These are phyloP conservation scores for Fusarium albidum DNA, from an alignment of 2,329 filamentous ascomycete genomes.

Conservation along the genomic window DNA sequence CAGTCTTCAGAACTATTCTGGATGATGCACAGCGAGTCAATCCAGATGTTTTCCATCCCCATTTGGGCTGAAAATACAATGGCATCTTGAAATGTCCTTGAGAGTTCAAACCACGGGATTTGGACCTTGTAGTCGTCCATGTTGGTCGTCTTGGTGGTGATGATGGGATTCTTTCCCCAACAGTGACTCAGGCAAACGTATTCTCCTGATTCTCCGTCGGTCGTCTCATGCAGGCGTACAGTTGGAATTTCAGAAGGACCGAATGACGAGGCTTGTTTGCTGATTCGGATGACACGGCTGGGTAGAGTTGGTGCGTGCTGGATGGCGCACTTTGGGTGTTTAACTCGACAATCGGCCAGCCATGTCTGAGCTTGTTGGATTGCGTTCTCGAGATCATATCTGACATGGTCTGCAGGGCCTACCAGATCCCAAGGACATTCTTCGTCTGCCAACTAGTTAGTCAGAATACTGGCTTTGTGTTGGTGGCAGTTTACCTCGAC, in stretches of 20 bases:
- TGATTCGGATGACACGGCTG: not conserved
- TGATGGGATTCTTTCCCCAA: conserved; percentile 10
- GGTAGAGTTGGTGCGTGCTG: not conserved
- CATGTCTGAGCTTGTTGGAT: not conserved
- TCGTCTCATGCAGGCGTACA: conserved; percentile 1
- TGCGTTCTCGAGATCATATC: not conserved
- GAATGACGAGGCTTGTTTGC: not conserved
- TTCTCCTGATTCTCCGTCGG: not conserved
- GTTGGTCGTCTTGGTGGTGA: conserved; percentile 1
- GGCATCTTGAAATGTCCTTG: conserved; percentile 8
- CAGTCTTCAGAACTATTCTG: conserved; percentile 10
- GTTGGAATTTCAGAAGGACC: not conserved
- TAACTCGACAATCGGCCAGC: not conserved
- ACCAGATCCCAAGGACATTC: conserved; percentile 4
- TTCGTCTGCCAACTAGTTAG: not conserved
- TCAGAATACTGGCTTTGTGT: not conserved
- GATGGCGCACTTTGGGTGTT: not conserved
- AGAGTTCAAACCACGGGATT: conserved; percentile 1
- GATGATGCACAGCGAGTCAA: conserved; percentile 11
- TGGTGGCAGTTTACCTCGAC: not conserved
- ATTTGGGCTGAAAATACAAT: not conserved
- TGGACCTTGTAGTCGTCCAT: conserved; percentile 1
- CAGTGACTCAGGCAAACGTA: conserved; percentile 7
- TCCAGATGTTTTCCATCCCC: conserved; percentile 7
- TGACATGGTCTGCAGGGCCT: not conserved